Evolutionary conservation across 352 stramenopile species (phyloP), one percentile per base, ranked within the genome.

Genomic region (Pythium rishiriense): DNA sequence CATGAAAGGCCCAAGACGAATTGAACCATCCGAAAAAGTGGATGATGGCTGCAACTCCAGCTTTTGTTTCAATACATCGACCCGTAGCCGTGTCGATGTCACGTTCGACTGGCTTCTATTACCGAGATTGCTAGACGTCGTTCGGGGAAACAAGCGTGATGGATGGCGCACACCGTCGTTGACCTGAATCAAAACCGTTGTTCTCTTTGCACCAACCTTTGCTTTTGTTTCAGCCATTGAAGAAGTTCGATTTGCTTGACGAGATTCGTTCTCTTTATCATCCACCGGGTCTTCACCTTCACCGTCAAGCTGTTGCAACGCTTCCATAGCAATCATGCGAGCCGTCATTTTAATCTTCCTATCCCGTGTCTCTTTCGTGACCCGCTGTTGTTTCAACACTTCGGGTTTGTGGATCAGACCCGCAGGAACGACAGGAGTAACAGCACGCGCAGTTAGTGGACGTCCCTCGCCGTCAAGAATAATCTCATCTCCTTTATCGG

Each of bases 241-340:
- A 5, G 14, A 22, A 0, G 64, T 59, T 14, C 51, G 45, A 33
- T 72, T 72, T 35, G 60, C 58, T 19, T 22, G 35, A 7, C 58
- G 66, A 22, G 54, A 21, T 19, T 74, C 43, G 21, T 74, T 69
- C 42, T 74, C 67, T 43, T 74, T 74, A 31, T 73, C 55, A 14
- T 65, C 15, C 1, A 42, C 21, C 3, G 17, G 33, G 1, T 68
- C 21, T 49, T 68, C 22, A 28, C 51, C 19, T 29, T 42, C 25
- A 35, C 35, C 22, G 11, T 77, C 65, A 4, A 75, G 63, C 28
- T 70, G 63, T 37, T 87, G 78, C 19, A 85, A 70, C 11, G 66
- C 67, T 53, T 88, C 73, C 78, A 88, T 90, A 33, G 81, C 76
- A 22, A 90, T 80, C 22, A 88, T 46, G 19, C 81, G 69, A 14